Base-by-base conservation (phyloP, 305 asterid species). In the Rubia peregrina region DNA sequence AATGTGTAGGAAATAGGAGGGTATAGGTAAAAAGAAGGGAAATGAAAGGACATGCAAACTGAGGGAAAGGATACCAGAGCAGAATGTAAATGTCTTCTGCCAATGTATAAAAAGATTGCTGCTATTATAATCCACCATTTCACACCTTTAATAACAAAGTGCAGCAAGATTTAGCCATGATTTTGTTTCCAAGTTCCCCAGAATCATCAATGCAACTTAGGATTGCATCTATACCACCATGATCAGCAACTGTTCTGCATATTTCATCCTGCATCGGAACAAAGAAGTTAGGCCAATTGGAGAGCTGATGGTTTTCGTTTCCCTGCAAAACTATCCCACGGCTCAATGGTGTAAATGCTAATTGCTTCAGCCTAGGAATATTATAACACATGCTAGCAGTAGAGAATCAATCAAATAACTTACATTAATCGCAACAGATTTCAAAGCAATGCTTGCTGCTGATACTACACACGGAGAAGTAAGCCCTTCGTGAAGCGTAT, bases 391-490 rank as follows among this genome's bases (percentile, higher is more conserved):
- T 26, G 48, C 61, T 4, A 64, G 22, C 17, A 38, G 30, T 36
- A 63, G 12, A 33, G 42, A 10, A 30, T 60, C 38, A 42, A 51
- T 21, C 40, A 3, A 10, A 41, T 21, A 19, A 80, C 98, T 88
- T 83, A 93, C 98, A 75, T 91, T 93, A 68, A 93, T 96, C 72
- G 97, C 91, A 55, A 91, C 88, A 75, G 89, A 84, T 81, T 88
- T 93, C 83, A 93, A 73, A 80, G 98, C 96, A 61, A 82, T 77
- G 87, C 85, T 80, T n/a, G n/a, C n/a, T 55, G 97, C 96, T 68
- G 97, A 85, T 72, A 87, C 80, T 56, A 89, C 79, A 77, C 80
- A 75, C 21, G 95, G 86, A 55, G 91, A 81, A 76, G 73, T 79
- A 53, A 89, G 76, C 68, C 96, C 96, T 80, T 80, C 91, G 67